phyloP scores from a whole-genome alignment of 2,329 filamentous ascomycete species.

The Huntiella decipiens region DNA sequence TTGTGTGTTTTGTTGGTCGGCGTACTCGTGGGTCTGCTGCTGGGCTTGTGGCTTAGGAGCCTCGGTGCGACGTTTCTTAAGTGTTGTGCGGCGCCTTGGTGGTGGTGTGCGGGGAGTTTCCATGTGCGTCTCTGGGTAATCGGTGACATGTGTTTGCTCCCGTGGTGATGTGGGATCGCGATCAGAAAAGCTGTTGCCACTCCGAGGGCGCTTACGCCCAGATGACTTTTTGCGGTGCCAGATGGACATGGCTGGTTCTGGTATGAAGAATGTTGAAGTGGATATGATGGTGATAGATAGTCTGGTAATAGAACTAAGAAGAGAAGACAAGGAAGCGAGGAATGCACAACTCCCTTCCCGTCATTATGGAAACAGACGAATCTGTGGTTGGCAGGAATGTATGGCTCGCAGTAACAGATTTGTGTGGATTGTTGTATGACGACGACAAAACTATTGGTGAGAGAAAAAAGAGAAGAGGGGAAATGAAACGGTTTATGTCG shows the following conservation, averaged over 20 bases:
- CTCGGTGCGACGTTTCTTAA: constrained; percentile 26
- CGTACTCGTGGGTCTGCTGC: neutral
- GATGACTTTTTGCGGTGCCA: constrained; percentile 13
- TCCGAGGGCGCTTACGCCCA: constrained; percentile 39
- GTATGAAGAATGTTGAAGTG: neutral
- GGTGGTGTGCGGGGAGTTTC: constrained; percentile 13
- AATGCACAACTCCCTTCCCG: neutral
- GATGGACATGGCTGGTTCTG: constrained; percentile 11
- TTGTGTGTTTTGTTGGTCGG: constrained; percentile 14
- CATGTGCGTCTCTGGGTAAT: constrained; percentile 14
- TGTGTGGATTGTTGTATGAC: neutral
- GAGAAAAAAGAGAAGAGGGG: neutral
- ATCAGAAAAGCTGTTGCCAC: constrained; percentile 34
- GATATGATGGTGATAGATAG: neutral
- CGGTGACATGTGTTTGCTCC: constrained; percentile 17
- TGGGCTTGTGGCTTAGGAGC: constrained; percentile 24
- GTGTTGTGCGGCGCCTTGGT: constrained; percentile 13
- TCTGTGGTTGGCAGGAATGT: neutral
- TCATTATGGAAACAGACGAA: neutral
- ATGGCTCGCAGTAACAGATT: neutral
- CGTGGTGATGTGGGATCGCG: constrained; percentile 22
- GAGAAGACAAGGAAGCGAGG: neutral
- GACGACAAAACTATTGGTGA: neutral
- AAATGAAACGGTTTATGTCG: neutral
- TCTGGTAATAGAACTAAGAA: neutral